These are phyloP conservation scores for Saccharomyces hybrid DNA, from an alignment of 1,139 yeast genomes.

Conservation along the genomic window DNA sequence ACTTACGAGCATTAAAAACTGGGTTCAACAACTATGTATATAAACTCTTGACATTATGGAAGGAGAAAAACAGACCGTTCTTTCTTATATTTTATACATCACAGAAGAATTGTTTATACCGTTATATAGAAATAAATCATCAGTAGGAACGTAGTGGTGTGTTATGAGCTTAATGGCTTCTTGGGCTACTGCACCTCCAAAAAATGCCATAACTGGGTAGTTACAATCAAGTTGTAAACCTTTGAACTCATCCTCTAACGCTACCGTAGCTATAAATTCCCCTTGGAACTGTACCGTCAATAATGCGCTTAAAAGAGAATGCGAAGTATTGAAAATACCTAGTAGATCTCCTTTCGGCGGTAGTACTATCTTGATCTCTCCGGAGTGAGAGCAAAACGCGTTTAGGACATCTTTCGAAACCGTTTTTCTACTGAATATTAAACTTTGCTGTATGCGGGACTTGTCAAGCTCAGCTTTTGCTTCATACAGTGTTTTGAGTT, in stretches of 20 bases:
- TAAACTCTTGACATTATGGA: neutral
- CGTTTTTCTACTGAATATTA: constrained; percentile 12
- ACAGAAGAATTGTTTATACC: constrained; percentile 49
- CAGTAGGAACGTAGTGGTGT: constrained; percentile 65
- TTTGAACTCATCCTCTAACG: neutral
- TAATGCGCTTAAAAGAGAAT: neutral
- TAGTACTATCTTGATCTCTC: neutral
- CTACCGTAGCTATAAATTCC: neutral
- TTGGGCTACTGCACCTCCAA: constrained; percentile 77
- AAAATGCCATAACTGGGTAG: constrained; percentile 37
- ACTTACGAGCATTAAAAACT: too few species aligned
- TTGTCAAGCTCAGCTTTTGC: constrained; percentile 51
- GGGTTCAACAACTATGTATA: too few species aligned
- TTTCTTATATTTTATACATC: constrained; percentile 17
- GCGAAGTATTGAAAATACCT: neutral
- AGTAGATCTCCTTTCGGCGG: constrained; percentile 1
- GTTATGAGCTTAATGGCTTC: constrained; percentile 63
- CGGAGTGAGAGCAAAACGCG: neutral
- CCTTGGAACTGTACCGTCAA: neutral
- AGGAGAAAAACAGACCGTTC: neutral
- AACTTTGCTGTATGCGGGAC: constrained; percentile 34
- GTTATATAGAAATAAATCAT: constrained; percentile 59
- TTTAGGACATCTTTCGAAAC: neutral
- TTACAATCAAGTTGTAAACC: neutral
- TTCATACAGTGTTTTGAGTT: constrained; percentile 50